Conservation (phyloP, 345 rosid genomes). For the Anacardium occidentale region DNA sequence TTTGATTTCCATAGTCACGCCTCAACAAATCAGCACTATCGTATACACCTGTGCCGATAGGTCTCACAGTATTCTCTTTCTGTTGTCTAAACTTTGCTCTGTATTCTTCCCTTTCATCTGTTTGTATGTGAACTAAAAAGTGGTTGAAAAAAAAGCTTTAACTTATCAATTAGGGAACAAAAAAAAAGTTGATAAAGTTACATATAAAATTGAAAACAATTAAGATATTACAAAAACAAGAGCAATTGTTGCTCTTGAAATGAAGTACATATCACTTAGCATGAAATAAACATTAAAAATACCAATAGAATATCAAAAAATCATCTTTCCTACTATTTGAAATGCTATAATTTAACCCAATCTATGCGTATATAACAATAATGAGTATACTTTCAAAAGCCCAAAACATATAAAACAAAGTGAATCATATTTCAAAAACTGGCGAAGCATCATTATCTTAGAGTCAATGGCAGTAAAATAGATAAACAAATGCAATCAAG, state of each 20-base stretch:
- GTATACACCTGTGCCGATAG: no score
- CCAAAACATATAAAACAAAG: neutral
- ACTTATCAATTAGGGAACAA: neutral
- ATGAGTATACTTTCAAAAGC: neutral
- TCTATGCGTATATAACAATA: neutral
- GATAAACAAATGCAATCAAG: neutral
- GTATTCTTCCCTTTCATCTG: neutral
- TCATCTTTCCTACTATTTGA: neutral
- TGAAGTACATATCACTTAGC: neutral
- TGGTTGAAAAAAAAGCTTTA: neutral
- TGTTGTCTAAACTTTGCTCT: slow-evolving; percentile 5
- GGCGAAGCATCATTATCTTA: neutral
- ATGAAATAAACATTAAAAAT: neutral
- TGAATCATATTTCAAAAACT: neutral
- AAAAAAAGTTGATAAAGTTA: neutral
- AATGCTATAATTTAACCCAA: neutral
- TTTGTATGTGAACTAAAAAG: neutral
- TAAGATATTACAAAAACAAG: neutral
- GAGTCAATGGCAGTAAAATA: neutral
- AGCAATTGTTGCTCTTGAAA: no score
- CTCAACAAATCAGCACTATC: slow-evolving; percentile 21
- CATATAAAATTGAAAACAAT: neutral
- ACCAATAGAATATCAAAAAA: neutral
- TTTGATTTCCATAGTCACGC: slow-evolving; percentile 31
- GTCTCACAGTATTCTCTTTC: slow-evolving; percentile 9